Evolutionary conservation across 2,329 filamentous ascomycete species (phyloP).

Genomic region (Chaetomiaceae sp.): DNA sequence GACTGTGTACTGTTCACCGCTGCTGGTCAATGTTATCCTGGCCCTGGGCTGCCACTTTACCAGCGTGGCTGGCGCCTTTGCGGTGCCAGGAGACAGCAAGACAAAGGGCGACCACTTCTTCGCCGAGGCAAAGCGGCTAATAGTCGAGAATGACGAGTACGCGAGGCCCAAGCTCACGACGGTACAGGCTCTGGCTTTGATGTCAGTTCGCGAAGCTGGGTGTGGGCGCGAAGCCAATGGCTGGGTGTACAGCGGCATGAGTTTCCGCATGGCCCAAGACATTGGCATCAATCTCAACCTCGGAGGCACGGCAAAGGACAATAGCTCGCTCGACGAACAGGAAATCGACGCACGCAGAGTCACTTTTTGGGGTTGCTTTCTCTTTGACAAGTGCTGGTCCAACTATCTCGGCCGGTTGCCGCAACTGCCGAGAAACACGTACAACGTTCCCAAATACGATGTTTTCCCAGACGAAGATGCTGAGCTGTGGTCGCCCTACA

Average conservation of each 20-base stretch:
- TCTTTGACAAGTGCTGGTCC: slow-evolving; percentile 99
- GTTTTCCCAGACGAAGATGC: slow-evolving; percentile 87
- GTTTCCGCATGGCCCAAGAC: slow-evolving; percentile 94
- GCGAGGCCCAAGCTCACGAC: slow-evolving; percentile 84
- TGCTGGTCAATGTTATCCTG: slow-evolving; percentile 91
- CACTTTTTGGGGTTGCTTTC: slow-evolving; percentile 95
- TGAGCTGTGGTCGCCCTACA: slow-evolving; percentile 82
- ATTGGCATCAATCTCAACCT: slow-evolving; percentile 86
- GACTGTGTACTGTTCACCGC: slow-evolving; percentile 77
- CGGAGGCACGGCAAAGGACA: slow-evolving; percentile 56
- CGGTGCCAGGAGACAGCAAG: slow-evolving; percentile 65
- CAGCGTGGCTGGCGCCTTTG: slow-evolving; percentile 66
- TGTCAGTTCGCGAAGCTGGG: slow-evolving; percentile 94
- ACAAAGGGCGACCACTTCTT: slow-evolving; percentile 97
- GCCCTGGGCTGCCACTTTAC: slow-evolving; percentile 93
- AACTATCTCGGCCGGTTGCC: slow-evolving; percentile 92
- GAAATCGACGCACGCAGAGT: slow-evolving; percentile 86
- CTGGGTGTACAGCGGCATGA: slow-evolving; percentile 98
- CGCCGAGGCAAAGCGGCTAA: slow-evolving; percentile 82
- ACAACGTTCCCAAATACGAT: slow-evolving; percentile 83
- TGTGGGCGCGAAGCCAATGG: slow-evolving; percentile 92
- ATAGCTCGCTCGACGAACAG: slow-evolving; percentile 63
- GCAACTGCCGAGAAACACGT: slow-evolving; percentile 73
- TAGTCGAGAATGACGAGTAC: slow-evolving; percentile 89
- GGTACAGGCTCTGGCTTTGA: slow-evolving; percentile 86